A percentile compares a stretch with the other conserved stretches of the same genome.
These are phyloP conservation scores for Pythium dissotocum DNA, from an alignment of 352 stramenopile genomes.

Conservation along the genomic window DNA sequence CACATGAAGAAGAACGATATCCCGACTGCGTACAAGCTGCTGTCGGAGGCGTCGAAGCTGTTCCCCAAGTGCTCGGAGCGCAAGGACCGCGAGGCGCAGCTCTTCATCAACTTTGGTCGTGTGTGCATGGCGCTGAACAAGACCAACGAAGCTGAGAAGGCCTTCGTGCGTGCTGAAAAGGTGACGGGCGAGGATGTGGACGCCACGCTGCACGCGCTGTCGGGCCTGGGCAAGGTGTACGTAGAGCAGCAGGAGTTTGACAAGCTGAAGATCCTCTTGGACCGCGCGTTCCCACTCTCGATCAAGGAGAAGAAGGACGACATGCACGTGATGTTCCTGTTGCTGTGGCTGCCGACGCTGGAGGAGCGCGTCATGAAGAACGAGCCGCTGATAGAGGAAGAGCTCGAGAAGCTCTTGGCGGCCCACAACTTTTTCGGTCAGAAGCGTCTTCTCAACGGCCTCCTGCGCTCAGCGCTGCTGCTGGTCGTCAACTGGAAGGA, in stretches of 20 bases:
- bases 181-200: conserved; percentile 37
- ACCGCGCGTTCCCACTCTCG: conserved; percentile 19
- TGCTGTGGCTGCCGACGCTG: conserved; percentile 49
- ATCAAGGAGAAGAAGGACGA: conserved; percentile 33
- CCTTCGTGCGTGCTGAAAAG: conserved; percentile 41
- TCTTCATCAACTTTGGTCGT: conserved; percentile 60
- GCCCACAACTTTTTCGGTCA: conserved; percentile 54
- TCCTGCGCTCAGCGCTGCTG: conserved; percentile 33
- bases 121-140: conserved; percentile 59
- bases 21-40: conserved; percentile 47
- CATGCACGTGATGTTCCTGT: conserved; percentile 45
- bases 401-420: conserved; percentile 38
- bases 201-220: conserved; percentile 44
- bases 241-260: conserved; percentile 30
- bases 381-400: conserved; percentile 12
- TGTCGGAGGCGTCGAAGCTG: conserved; percentile 52
- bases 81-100: conserved; percentile 42
- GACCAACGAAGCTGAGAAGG: conserved; percentile 44
- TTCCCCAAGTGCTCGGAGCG: conserved; percentile 45
- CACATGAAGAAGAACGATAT: conserved; percentile 60
- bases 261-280: conserved; percentile 22
- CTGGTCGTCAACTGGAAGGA: conserved; percentile 24
- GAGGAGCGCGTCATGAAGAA: conserved; percentile 28
- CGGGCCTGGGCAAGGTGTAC: conserved; percentile 57
- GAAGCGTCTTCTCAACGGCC: conserved; percentile 42